Conservation (phyloP, 2,329 filamentous ascomycete genomes). For the Aplosporella prunicola region DNA sequence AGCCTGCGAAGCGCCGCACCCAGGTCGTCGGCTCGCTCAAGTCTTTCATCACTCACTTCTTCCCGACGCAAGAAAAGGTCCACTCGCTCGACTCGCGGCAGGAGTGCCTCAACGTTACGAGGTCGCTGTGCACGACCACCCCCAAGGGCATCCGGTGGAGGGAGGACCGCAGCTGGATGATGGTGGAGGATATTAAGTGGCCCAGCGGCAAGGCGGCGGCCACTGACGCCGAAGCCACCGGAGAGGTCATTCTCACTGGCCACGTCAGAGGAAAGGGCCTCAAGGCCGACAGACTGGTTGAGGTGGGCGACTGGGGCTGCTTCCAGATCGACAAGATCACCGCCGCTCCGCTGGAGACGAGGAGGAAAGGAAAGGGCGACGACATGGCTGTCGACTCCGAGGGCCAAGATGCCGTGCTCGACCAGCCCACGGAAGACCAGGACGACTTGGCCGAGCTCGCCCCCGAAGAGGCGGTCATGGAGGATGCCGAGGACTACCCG, state of each 20-base stretch:
- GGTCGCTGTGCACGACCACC: conserved; percentile 81
- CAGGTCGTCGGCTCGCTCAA: conserved; percentile 75
- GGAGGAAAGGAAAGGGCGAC: conserved; percentile 48
- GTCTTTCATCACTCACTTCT: conserved; percentile 90
- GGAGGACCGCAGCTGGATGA: conserved; percentile 91
- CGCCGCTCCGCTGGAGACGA: conserved; percentile 57
- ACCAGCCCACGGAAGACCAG: conserved; percentile 64
- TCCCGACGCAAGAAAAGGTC: conserved; percentile 83
- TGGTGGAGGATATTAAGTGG: conserved; percentile 75
- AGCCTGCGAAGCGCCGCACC: conserved; percentile 67
- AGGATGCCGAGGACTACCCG: conserved; percentile 48
- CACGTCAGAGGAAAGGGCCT: conserved; percentile 76
- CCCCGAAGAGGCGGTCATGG: conserved; percentile 76
- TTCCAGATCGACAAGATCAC: conserved; percentile 88
- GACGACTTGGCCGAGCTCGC: conserved; percentile 78
- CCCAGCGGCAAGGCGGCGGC: conserved; percentile 37
- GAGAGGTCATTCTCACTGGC: conserved; percentile 68
- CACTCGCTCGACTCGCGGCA: conserved; percentile 81
- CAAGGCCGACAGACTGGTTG: conserved; percentile 81
- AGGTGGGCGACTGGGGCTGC: conserved; percentile 87
- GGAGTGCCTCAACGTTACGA: conserved; percentile 82
- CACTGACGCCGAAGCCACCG: conserved; percentile 40
- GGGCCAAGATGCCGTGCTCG: conserved; percentile 47
- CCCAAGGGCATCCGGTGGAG: conserved; percentile 95
- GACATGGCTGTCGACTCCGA: conserved; percentile 59